Conservation (phyloP, 2,329 filamentous ascomycete genomes). For the Lasiodiplodia theobromae region DNA sequence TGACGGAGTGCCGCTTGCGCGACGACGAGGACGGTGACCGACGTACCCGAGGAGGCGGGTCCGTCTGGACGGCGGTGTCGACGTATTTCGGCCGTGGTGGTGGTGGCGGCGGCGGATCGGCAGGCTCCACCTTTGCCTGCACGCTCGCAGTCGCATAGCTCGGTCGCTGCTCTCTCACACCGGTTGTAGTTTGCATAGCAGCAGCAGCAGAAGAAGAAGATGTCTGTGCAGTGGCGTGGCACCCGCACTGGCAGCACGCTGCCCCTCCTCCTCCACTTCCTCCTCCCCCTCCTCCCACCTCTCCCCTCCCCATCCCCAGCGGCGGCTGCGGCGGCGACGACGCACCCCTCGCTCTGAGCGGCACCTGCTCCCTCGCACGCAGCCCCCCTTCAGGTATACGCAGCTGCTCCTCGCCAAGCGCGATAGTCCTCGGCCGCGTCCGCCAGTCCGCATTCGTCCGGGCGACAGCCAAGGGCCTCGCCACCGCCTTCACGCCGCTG, state of each 20-base stretch:
- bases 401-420: conserved; percentile 28
- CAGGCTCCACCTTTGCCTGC: not conserved
- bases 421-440: conserved; percentile 12
- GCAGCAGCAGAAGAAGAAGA: conserved; percentile 25
- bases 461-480: not conserved
- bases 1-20: not conserved
- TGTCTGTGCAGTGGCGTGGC: conserved; percentile 32
- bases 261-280: not conserved
- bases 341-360: not conserved
- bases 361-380: not conserved
- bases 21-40: not conserved
- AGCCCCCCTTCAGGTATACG: not conserved
- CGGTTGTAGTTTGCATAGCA: no score
- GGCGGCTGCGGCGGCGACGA: not conserved
- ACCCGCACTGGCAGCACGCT: not conserved
- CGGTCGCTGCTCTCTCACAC: not conserved
- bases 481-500: not conserved
- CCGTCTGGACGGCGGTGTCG: conserved; percentile 39
- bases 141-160: not conserved
- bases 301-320: not conserved
- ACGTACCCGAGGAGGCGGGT: conserved; percentile 26
- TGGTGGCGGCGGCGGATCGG: not conserved
- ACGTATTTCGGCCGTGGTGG: conserved; percentile 32
- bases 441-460: not conserved
- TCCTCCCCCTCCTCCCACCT: not conserved